Percentiles rank a stretch among this genome's conserved stretches.
These are phyloP conservation scores for Adansonia gregorii DNA, from an alignment of 441 rosid species.

Conservation along the genomic window DNA sequence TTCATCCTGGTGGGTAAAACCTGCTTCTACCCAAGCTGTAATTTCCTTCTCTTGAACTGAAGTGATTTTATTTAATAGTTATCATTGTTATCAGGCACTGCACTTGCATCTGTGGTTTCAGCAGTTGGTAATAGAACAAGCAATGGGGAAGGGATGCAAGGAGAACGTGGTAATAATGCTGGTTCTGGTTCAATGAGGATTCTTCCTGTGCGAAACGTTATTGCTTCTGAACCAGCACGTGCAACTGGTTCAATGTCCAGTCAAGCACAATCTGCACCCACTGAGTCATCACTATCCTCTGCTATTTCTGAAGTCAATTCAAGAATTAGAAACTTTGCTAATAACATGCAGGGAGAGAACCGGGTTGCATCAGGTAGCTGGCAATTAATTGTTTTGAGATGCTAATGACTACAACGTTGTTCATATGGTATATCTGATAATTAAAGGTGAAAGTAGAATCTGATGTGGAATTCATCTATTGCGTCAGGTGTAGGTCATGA, in stretches of 20 bases:
- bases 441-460: constrained; percentile 37
- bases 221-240: constrained; percentile 54
- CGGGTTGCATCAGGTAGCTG: constrained; percentile 56
- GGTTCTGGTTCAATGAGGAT: constrained; percentile 45
- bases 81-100: constrained; percentile 47
- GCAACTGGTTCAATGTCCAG: constrained; percentile 42
- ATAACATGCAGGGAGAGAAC: constrained; percentile 54
- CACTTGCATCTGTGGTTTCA: constrained; percentile 60
- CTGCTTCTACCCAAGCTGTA: constrained; percentile 13
- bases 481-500: constrained; percentile 24
- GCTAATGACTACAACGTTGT: constrained; percentile 17
- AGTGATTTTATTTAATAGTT: neutral
- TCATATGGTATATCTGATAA: constrained; percentile 16
- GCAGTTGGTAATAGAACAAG: constrained; percentile 55
- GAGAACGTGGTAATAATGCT: constrained; percentile 45
- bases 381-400: constrained; percentile 25
- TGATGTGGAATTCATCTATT: constrained; percentile 29
- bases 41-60: constrained; percentile 3
- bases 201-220: constrained; percentile 53
- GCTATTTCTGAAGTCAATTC: constrained; percentile 50
- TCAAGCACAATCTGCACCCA: constrained; percentile 46
- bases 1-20: constrained; percentile 84
- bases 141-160: constrained; percentile 58
- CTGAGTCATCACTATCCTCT: constrained; percentile 46
- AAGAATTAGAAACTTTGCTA: constrained; percentile 46